Conservation (phyloP, 2,329 filamentous ascomycete genomes). For the Diaporthe ilicicola region DNA sequence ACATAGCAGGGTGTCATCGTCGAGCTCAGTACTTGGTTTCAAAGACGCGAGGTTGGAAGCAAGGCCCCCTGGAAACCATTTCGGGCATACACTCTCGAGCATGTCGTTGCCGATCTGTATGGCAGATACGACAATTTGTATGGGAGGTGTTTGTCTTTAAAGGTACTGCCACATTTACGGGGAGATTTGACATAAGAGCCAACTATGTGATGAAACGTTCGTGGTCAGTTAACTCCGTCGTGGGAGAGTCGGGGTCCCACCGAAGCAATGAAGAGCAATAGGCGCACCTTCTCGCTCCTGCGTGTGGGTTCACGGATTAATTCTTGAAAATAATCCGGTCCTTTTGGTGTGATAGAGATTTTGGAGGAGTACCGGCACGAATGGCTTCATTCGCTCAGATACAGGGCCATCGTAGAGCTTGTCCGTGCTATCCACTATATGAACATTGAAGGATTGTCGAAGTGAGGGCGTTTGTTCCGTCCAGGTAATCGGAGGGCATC, state of each 20-base stretch:
- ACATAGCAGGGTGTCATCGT: background rate
- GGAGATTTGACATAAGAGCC: too few species aligned
- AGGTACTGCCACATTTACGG: too few species aligned
- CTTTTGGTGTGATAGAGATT: background rate
- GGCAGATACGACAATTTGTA: too few species aligned
- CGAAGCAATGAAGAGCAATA: background rate
- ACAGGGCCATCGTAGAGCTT: too few species aligned
- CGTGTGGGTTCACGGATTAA: accelerated
- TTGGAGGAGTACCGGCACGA: background rate
- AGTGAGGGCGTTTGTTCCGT: background rate
- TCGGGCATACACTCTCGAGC: too few species aligned
- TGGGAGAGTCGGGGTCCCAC: background rate
- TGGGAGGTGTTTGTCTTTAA: too few species aligned
- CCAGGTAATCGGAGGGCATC: background rate
- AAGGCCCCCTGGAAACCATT: accelerated
- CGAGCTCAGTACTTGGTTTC: background rate
- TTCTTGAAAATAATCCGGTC: accelerated
- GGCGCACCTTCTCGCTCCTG: accelerated
- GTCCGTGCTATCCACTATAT: too few species aligned
- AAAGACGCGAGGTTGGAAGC: background rate
- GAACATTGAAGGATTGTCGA: too few species aligned
- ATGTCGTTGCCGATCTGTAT: too few species aligned
- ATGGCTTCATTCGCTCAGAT: background rate
- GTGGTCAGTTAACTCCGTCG: background rate
- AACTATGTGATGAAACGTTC: background rate